A percentile compares a stretch with the other conserved stretches of the same genome.
These are phyloP conservation scores for Iris pallida DNA, from an alignment of 116 monocot genomes.

Conservation along the genomic window DNA sequence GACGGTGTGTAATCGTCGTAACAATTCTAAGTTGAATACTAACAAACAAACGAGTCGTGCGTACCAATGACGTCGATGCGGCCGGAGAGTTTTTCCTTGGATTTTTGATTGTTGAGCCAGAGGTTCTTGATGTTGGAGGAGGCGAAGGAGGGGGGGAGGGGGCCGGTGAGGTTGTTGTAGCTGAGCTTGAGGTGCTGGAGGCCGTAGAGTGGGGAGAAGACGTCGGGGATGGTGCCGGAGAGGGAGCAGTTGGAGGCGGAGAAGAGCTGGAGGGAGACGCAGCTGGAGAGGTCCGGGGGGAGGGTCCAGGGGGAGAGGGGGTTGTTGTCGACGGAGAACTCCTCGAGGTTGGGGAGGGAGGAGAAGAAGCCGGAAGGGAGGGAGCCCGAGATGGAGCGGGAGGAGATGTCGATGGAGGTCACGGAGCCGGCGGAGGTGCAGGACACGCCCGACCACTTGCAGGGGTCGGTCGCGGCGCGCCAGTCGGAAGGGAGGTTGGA, in stretches of 20 bases:
- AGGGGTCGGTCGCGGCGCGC: conserved; percentile 8
- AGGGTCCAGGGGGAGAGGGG: conserved; percentile 2
- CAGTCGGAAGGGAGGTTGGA: conserved; percentile 4
- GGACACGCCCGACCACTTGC: conserved; percentile 14
- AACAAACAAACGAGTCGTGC: no score
- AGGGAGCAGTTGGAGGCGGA: conserved; percentile 36
- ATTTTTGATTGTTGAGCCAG: conserved; percentile 47
- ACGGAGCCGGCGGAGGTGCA: conserved; percentile 8
- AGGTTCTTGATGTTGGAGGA: conserved; percentile 28
- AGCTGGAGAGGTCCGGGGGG: conserved; percentile 14
- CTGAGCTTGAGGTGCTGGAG: conserved; percentile 43
- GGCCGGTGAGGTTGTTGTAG: conserved; percentile 53
- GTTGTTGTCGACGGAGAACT: conserved; percentile 1
- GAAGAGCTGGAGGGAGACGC: conserved; percentile 21
- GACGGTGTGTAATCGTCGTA: no score
- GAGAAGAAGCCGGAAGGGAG: conserved; percentile 3
- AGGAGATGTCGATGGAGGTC: conserved; percentile 5
- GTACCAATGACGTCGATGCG: conserved; percentile 40
- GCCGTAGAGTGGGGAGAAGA: conserved; percentile 28
- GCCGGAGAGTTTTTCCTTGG: conserved; percentile 36
- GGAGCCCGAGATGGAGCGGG: not conserved
- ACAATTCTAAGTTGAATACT: no score
- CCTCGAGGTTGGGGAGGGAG: conserved; percentile 1
- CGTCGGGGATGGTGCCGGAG: conserved; percentile 33
- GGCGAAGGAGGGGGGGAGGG: conserved; percentile 30